A percentile compares a stretch with the other conserved stretches of the same genome.
Conservation (phyloP, 257 asterid species). For the Pogostemon cablin region DNA sequence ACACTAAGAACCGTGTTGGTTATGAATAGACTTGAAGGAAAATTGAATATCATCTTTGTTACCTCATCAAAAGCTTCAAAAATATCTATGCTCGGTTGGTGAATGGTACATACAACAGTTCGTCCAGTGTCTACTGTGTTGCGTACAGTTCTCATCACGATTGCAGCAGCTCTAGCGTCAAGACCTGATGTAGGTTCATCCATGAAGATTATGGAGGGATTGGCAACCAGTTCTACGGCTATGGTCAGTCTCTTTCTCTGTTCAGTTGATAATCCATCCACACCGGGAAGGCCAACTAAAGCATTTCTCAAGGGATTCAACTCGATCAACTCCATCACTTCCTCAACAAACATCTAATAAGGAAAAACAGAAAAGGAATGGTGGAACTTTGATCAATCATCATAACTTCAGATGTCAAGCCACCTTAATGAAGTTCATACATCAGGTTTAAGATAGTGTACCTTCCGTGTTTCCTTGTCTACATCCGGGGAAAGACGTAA, state of each 20-base stretch:
- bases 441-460: conserved; percentile 21
- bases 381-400: background rate
- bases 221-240: conserved; percentile 87
- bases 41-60: background rate
- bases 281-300: conserved; percentile 87
- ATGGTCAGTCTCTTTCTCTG: conserved; percentile 88
- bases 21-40: background rate
- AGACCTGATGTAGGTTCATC: conserved; percentile 93
- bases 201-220: conserved; percentile 92
- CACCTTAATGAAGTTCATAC: background rate
- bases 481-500: conserved; percentile 82
- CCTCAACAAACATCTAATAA: conserved; percentile 77
- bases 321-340: conserved; percentile 88
- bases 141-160: conserved; percentile 82
- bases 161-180: conserved; percentile 94
- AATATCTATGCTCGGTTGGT: conserved; percentile 87
- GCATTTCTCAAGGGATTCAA: conserved; percentile 64
- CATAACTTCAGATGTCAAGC: background rate
- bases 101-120: conserved; percentile 89
- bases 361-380: background rate
- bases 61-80: conserved; percentile 95
- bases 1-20: background rate
- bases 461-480: conserved; percentile 56
- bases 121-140: conserved; percentile 89
- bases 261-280: conserved; percentile 84